A percentile compares a stretch with the other conserved stretches of the same genome.
phyloP scores from a whole-genome alignment of 495 filamentous ascomycete species.

The Penicillium turbatum region DNA sequence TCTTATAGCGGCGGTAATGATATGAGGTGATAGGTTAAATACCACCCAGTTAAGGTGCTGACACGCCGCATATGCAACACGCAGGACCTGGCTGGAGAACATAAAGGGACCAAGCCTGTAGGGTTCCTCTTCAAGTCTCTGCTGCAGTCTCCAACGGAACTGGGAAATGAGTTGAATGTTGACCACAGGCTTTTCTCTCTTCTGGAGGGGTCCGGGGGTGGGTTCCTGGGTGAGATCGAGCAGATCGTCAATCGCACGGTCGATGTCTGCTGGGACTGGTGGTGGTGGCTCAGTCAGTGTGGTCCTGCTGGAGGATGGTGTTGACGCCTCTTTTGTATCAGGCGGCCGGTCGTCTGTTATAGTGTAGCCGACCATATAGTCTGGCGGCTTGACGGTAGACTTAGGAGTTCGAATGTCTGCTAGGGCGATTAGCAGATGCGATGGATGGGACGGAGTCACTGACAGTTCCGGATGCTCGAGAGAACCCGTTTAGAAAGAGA shows the following conservation, averaged over 20 bases:
- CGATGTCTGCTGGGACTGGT: slow-evolving; percentile 1
- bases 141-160: slow-evolving; percentile 9
- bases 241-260: slow-evolving; percentile 15
- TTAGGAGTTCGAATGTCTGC: slow-evolving; percentile 11
- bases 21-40: slow-evolving; percentile 9
- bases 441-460: not conserved
- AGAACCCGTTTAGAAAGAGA: not conserved
- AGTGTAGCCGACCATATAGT: no score
- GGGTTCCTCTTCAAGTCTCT: slow-evolving; percentile 14
- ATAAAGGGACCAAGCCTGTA: slow-evolving; percentile 9
- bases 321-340: not conserved
- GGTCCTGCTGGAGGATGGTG: not conserved
- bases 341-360: no score
- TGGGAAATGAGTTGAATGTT: slow-evolving; percentile 7
- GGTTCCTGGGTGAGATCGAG: slow-evolving; percentile 13
- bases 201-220: not conserved
- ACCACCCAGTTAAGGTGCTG: slow-evolving; percentile 14
- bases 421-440: slow-evolving; percentile 7
- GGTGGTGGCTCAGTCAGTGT: slow-evolving; percentile 3
- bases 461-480: not conserved
- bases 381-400: not conserved
- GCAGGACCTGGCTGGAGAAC: slow-evolving; percentile 10
- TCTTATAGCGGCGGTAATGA: slow-evolving; percentile 9
- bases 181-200: slow-evolving; percentile 1
- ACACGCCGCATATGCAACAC: slow-evolving; percentile 11